Conservation (phyloP, 306 rosid species). For the Albizia julibrissin region DNA sequence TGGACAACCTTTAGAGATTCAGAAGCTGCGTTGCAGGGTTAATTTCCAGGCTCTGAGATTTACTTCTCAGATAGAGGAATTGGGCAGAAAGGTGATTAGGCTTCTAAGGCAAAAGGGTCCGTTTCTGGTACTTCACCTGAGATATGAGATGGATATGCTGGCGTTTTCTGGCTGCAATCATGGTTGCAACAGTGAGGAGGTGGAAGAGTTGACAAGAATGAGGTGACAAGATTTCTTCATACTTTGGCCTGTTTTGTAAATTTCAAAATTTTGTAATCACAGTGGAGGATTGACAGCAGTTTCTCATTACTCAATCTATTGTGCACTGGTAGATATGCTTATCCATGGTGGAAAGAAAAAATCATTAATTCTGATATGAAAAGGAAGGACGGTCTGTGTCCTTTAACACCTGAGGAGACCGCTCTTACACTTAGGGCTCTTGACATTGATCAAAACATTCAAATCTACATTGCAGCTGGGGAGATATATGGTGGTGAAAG, state of each 20-base stretch:
- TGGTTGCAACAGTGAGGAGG: slow-evolving; percentile 86
- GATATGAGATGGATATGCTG: slow-evolving; percentile 97
- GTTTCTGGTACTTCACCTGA: slow-evolving; percentile 83
- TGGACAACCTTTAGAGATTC: slow-evolving; percentile 85
- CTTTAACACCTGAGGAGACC: slow-evolving; percentile 95
- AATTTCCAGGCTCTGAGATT: slow-evolving; percentile 83
- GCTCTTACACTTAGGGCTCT: slow-evolving; percentile 78
- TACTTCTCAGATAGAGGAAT: slow-evolving; percentile 91
- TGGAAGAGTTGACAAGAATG: slow-evolving; percentile 92
- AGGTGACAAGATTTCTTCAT: slow-evolving; percentile 50
- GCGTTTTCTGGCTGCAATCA: slow-evolving; percentile 94
- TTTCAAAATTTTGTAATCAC: slow-evolving; percentile 30
- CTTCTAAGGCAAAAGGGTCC: slow-evolving; percentile 81
- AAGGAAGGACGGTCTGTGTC: slow-evolving; percentile 92
- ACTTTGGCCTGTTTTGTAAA: slow-evolving; percentile 6
- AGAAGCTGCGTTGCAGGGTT: slow-evolving; percentile 88
- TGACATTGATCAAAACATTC: slow-evolving; percentile 72
- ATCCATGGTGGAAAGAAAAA: slow-evolving; percentile 98
- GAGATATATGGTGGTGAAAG: slow-evolving; percentile 72
- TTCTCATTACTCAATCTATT: slow-evolving; percentile 12
- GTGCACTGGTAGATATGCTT: slow-evolving; percentile 54
- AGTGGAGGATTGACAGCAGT: background rate
- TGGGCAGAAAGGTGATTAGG: slow-evolving; percentile 80
- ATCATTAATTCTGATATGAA: slow-evolving; percentile 81
- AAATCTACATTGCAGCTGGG: slow-evolving; percentile 93